Percentiles rank a stretch among this genome's conserved stretches.
Evolutionary conservation across 305 asterid genomes (phyloP).

Genomic region (Fraxinus greggii): DNA sequence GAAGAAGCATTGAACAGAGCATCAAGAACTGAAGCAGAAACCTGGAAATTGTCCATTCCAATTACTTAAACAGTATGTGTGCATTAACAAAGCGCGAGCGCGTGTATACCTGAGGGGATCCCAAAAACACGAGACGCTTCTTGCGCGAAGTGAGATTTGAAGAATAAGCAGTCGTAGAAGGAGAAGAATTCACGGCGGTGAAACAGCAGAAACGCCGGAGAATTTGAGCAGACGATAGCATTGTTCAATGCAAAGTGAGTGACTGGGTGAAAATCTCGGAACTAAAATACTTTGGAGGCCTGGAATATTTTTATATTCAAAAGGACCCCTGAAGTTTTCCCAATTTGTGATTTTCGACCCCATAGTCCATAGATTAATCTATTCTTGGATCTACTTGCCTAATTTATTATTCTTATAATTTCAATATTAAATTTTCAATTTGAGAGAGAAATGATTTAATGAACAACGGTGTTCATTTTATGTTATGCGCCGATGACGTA

Average conservation of each 20-base stretch:
- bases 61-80: neutral
- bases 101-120: constrained; percentile 70
- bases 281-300: neutral
- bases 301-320: neutral
- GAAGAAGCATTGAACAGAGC: constrained; percentile 69
- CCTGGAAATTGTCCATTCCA: constrained; percentile 36
- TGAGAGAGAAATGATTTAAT: neutral
- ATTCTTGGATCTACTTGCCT: neutral
- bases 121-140: constrained; percentile 76
- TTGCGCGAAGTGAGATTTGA: constrained; percentile 38
- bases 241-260: constrained; percentile 12
- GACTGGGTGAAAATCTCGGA: neutral
- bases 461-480: neutral
- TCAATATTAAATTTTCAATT: neutral
- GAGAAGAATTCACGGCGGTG: constrained; percentile 46
- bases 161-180: constrained; percentile 31
- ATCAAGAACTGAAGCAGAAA: constrained; percentile 79
- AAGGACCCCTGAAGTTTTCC: neutral
- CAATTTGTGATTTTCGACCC: neutral
- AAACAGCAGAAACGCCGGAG: constrained; percentile 78
- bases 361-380: neutral
- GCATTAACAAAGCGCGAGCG: neutral
- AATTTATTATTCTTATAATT: neutral
- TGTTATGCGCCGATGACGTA: neutral
- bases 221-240: constrained; percentile 62